Evolutionary conservation across 441 rosid species (phyloP).

Genomic region (Croton setiger): DNA sequence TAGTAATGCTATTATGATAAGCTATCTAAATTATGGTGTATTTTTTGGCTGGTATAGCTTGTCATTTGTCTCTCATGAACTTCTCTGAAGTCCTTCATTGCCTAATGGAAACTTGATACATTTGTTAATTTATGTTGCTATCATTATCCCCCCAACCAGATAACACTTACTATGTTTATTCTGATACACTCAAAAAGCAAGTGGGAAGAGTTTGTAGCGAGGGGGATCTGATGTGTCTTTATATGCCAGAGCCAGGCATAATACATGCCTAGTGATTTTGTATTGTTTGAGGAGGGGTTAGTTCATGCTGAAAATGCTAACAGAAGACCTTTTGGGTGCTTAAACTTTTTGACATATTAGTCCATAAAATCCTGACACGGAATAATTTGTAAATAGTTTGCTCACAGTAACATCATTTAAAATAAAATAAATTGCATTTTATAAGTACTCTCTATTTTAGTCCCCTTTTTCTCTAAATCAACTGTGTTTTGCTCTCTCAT

Average conservation of each 20-base stretch:
- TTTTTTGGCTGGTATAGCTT: not conserved
- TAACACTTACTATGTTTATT: not conserved
- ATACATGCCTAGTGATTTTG: not conserved
- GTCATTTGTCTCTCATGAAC: not conserved
- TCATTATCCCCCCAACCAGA: not conserved
- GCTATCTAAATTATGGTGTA: not conserved
- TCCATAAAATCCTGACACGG: not conserved
- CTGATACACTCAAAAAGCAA: not conserved
- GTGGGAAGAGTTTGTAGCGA: not conserved
- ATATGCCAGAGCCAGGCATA: not conserved
- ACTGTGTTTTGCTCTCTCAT: not conserved
- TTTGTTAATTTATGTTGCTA: no score
- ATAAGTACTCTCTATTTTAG: no score
- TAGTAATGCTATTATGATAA: not conserved
- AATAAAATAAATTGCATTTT: not conserved
- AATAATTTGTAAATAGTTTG: not conserved
- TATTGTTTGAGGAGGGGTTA: not conserved
- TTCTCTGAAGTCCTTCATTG: not conserved
- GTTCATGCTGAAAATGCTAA: not conserved
- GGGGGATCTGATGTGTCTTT: not conserved
- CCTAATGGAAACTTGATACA: not conserved
- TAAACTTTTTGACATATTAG: not conserved
- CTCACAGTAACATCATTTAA: not conserved
- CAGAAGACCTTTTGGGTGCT: not conserved
- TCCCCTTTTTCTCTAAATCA: not conserved